Evolutionary conservation across 139 green algal species (phyloP).

Genomic region (Dunaliella sp.): DNA sequence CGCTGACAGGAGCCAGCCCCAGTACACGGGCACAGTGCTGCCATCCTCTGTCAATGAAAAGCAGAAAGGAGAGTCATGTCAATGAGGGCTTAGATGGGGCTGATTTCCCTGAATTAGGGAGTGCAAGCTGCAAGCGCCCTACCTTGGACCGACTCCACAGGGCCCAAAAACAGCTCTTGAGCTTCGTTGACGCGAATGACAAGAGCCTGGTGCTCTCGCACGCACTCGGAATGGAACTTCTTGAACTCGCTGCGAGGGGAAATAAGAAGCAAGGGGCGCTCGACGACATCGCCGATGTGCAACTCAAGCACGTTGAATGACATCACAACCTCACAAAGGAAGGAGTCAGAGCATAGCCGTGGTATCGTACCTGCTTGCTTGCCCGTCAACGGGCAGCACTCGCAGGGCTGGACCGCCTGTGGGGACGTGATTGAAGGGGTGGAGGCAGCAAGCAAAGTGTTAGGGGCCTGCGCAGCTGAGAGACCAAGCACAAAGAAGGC

Average conservation of each 20-base stretch:
- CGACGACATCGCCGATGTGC: neutral
- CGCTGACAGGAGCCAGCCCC: constrained; percentile 56
- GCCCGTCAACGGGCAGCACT: neutral
- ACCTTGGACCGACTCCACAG: constrained; percentile 42
- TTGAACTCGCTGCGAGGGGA: constrained; percentile 10
- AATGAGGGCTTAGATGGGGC: neutral
- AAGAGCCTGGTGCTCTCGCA: constrained; percentile 22
- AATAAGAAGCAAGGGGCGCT: neutral
- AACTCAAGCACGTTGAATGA: neutral
- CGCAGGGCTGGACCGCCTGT: constrained; percentile 1
- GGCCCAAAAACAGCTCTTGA: constrained; percentile 42
- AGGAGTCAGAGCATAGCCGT: neutral
- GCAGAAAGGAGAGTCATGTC: neutral
- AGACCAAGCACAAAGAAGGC: too few relatives aligned
- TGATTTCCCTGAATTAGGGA: neutral
- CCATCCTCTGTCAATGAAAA: constrained; percentile 32
- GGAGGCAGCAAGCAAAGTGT: neutral
- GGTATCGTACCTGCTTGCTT: neutral
- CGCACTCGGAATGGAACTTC: constrained; percentile 26
- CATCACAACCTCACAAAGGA: neutral
- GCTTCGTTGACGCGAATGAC: constrained; percentile 34
- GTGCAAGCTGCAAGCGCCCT: neutral
- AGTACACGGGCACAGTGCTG: constrained; percentile 42
- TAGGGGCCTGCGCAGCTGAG: too few relatives aligned
- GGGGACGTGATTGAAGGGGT: neutral